Evolutionary conservation across 495 filamentous ascomycete species (phyloP).

Genomic region (Hypoxylon intermedium): DNA sequence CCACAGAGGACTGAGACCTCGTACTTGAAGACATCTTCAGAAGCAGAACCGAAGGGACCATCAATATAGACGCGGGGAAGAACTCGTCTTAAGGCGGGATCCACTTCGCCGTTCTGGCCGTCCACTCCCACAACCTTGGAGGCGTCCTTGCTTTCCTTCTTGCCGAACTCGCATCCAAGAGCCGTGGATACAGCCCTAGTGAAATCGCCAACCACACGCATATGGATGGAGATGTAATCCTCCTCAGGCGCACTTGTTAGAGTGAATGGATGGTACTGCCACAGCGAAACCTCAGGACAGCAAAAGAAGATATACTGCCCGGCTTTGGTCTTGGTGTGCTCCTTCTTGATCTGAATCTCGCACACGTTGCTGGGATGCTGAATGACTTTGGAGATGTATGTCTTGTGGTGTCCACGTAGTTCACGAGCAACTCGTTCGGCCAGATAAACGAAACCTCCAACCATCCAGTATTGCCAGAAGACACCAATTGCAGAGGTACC

Average conservation of each 20-base stretch:
- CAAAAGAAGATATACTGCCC: slow-evolving; percentile 86
- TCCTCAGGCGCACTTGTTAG: slow-evolving; percentile 81
- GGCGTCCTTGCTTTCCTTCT: slow-evolving; percentile 55
- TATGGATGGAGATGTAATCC: slow-evolving; percentile 81
- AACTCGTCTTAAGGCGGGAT: slow-evolving; percentile 71
- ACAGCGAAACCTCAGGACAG: slow-evolving; percentile 79
- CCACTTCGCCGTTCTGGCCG: slow-evolving; percentile 63
- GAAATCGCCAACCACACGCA: slow-evolving; percentile 75
- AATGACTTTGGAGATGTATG: slow-evolving; percentile 81
- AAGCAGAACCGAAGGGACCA: slow-evolving; percentile 79
- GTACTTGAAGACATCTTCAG: slow-evolving; percentile 80
- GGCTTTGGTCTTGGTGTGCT: slow-evolving; percentile 74
- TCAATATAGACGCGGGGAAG: slow-evolving; percentile 79
- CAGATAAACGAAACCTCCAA: slow-evolving; percentile 74
- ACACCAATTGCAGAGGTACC: slow-evolving; percentile 69
- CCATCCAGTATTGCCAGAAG: slow-evolving; percentile 84
- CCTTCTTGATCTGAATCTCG: slow-evolving; percentile 87
- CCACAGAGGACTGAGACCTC: slow-evolving; percentile 73
- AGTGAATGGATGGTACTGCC: slow-evolving; percentile 82
- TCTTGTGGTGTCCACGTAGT: slow-evolving; percentile 73
- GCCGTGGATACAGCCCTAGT: slow-evolving; percentile 68
- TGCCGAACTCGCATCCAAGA: slow-evolving; percentile 73
- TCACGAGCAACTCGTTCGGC: slow-evolving; percentile 73
- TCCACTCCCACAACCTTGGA: slow-evolving; percentile 72
- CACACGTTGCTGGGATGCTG: slow-evolving; percentile 83